Conservation (phyloP, 2,329 filamentous ascomycete genomes). For the Dothistroma septosporum region DNA sequence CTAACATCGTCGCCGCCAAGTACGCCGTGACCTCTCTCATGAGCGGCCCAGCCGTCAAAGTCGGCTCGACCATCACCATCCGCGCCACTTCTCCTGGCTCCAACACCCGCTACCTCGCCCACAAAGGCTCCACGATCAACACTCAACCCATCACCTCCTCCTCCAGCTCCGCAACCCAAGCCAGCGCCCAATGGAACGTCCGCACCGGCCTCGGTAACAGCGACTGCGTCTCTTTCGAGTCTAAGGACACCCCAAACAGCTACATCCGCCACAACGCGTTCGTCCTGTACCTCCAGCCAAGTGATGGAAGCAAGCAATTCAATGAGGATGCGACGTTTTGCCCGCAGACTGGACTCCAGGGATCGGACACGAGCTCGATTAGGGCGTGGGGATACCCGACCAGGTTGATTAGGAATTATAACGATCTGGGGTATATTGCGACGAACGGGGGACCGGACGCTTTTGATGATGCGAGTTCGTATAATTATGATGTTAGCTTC, state of each 20-base stretch:
- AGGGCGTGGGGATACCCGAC: constrained; percentile 59
- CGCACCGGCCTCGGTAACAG: constrained; percentile 53
- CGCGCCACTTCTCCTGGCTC: constrained; percentile 54
- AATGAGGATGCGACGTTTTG: constrained; percentile 62
- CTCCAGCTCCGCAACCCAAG: constrained; percentile 48
- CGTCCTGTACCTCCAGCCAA: constrained; percentile 46
- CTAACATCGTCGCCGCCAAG: constrained; percentile 56
- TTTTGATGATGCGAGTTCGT: constrained; percentile 50
- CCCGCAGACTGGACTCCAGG: constrained; percentile 49
- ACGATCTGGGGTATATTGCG: constrained; percentile 45
- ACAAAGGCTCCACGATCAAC: constrained; percentile 49
- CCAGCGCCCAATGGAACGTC: constrained; percentile 53
- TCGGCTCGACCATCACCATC: constrained; percentile 52
- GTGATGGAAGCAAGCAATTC: constrained; percentile 56
- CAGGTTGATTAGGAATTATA: constrained; percentile 55
- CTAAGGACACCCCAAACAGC: constrained; percentile 54
- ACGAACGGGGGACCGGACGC: constrained; percentile 55
- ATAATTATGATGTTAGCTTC: constrained; percentile 48
- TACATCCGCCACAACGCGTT: constrained; percentile 57
- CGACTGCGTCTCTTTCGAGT: constrained; percentile 60
- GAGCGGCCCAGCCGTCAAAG: constrained; percentile 47
- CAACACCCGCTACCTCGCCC: constrained; percentile 53
- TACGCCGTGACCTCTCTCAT: constrained; percentile 50
- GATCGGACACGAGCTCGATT: constrained; percentile 42
- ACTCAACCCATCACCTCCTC: constrained; percentile 54